Evolutionary conservation across 768 basidiomycete genomes (phyloP).

Genomic region (Pisolithus albus): DNA sequence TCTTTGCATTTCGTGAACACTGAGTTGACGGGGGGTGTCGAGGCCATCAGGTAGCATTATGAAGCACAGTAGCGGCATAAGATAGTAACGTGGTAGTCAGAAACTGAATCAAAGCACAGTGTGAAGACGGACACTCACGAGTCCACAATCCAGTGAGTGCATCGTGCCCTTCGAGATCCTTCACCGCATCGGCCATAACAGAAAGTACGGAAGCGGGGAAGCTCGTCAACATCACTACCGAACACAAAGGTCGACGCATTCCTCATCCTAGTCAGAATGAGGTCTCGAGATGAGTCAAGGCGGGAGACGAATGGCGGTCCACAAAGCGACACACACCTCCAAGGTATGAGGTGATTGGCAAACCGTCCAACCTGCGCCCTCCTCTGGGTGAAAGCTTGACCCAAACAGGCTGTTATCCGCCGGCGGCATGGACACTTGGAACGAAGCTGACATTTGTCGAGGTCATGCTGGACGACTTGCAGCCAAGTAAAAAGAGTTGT

Average conservation of each 20-base stretch:
- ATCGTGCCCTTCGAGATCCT: slow-evolving; percentile 61
- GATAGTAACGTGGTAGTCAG: slow-evolving; percentile 5
- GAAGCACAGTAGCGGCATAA: neutral
- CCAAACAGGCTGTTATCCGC: neutral
- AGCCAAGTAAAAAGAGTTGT: too few relatives aligned
- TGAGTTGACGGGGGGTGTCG: slow-evolving; percentile 19
- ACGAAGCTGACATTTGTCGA: too few relatives aligned
- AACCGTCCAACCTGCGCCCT: too few relatives aligned
- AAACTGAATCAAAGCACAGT: neutral
- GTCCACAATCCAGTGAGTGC: slow-evolving; percentile 64
- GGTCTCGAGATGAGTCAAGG: neutral
- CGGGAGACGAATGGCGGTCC: too few relatives aligned
- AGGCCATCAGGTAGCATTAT: neutral
- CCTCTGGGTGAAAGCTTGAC: too few relatives aligned
- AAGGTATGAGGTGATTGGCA: too few relatives aligned
- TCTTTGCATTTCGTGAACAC: slow-evolving; percentile 84
- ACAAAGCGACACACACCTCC: too few relatives aligned
- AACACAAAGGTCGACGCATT: slow-evolving; percentile 1
- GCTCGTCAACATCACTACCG: slow-evolving; percentile 35
- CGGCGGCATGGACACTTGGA: too few relatives aligned
- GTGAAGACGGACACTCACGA: slow-evolving; percentile 34
- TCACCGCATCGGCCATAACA: slow-evolving; percentile 60
- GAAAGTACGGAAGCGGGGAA: slow-evolving; percentile 64
- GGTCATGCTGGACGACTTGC: too few relatives aligned
- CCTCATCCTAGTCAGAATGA: too few relatives aligned